phyloP scores from a whole-genome alignment of 2,329 filamentous ascomycete species.

The Ophiostoma ulmi region DNA sequence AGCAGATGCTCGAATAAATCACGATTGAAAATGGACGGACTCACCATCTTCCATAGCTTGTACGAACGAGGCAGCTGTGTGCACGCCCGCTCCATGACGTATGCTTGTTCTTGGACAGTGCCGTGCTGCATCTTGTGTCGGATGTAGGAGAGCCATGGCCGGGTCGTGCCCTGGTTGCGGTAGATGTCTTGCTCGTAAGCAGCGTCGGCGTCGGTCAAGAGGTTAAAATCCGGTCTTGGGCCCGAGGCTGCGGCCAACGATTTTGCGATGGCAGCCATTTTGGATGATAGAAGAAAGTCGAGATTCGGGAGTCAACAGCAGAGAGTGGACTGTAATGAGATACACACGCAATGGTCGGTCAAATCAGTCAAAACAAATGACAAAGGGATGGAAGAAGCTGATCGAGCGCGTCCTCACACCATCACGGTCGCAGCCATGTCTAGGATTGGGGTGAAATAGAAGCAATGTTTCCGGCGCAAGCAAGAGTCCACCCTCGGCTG shows the following conservation, averaged over 20 bases:
- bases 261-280: background rate
- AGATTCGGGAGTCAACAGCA: background rate
- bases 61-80: constrained; percentile 86
- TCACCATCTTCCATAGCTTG: constrained; percentile 87
- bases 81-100: constrained; percentile 85
- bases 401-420: constrained; percentile 25
- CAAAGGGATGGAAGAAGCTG: constrained; percentile 13
- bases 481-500: constrained; percentile 14
- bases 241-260: constrained; percentile 7
- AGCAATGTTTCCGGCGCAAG: background rate
- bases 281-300: background rate
- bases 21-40: constrained; percentile 38
- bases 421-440: constrained; percentile 26
- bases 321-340: no score
- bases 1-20: constrained; percentile 28
- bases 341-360: background rate
- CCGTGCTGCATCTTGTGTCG: constrained; percentile 87
- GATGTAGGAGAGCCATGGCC: constrained; percentile 93
- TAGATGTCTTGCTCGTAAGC: constrained; percentile 95
- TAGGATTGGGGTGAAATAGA: background rate
- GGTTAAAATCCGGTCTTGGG: constrained; percentile 22
- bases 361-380: background rate
- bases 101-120: constrained; percentile 76
- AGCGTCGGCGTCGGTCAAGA: constrained; percentile 68
- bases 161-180: constrained; percentile 76